Evolutionary conservation across 2,329 filamentous ascomycete genomes (phyloP), one percentile per base, ranked within the genome.

Genomic region (Leptoxyphium fumago): DNA sequence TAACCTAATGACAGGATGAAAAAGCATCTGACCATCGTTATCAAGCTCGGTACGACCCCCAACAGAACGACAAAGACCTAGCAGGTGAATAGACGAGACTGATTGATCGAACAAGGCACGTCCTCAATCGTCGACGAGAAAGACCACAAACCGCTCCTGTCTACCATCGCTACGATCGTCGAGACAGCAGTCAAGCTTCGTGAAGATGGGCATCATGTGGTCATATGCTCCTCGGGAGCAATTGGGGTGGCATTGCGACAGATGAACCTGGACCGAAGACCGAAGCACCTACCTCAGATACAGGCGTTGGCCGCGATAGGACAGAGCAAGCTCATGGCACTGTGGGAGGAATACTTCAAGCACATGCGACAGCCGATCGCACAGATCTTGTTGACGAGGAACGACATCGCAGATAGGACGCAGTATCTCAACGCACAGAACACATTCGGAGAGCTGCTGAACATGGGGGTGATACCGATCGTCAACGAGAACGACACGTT

Each of bases 401-500:
- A 89, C 61, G 91, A 98, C 61, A 98, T 98, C 64, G 85, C 88
- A 39, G 89, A 96, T 78, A 80, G 86, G 47, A 89, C 86, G 26
- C 84, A 94, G 70, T 98, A 96, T 61, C 74, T 88, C 50, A 98
- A 98, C 67, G 91, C 91, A 0, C 87, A 95, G 65, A 95, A 94
- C 59, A 96, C 91, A 0, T 84, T 98, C 61, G 75, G 78, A 43
- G 86, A 94, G 63, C 73, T 96, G 40, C 69, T 98, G 14, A 80
- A 88, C 56, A 91, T 95, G 82, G 88, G 88, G 2, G 89, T 96
- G 21, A 93, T 98, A 50, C 91, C 91, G 9, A 95, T 98, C 55
- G 91, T 98, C 50, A 98, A 98, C 58, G 91, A 98, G 66, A 98
- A 98, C 64, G 91, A 98, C 63, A 98, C 91, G 2, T 69, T 98